phyloP scores from a whole-genome alignment of 208 protist genomes.

The Crithidia sp. region DNA sequence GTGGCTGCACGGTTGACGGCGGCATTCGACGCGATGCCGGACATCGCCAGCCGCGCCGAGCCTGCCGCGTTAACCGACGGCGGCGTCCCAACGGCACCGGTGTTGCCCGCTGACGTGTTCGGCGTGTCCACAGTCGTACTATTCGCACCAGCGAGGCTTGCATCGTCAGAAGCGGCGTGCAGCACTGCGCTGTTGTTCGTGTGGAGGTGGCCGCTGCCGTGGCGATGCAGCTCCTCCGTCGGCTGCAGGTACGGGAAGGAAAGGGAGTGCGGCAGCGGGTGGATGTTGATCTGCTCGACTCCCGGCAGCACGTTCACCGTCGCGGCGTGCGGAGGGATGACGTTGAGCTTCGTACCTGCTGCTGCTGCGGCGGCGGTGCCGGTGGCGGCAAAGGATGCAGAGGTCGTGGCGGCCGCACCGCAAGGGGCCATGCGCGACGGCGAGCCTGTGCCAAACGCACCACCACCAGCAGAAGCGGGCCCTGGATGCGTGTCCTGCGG shows the following conservation, averaged over 20 bases:
- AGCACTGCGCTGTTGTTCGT: no score
- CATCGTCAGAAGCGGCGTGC: no score
- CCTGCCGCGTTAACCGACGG: slow-evolving; percentile 9
- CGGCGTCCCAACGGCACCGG: not conserved
- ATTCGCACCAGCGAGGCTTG: no score
- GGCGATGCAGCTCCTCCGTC: not conserved
- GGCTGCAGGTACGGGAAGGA: not conserved
- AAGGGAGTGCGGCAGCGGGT: not conserved
- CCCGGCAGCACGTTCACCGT: not conserved
- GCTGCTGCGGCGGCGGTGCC: not conserved
- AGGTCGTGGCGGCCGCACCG: not conserved
- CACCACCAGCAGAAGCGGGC: not conserved
- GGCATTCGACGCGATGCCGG: slow-evolving; percentile 14
- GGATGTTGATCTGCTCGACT: not conserved
- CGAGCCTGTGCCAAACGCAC: not conserved
- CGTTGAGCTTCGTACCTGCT: not conserved
- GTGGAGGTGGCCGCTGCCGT: not conserved
- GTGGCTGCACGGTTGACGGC: slow-evolving; percentile 4
- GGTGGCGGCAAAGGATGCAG: not conserved
- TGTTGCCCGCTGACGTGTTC: slow-evolving; percentile 2
- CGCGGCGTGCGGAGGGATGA: not conserved
- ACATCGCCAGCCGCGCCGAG: not conserved
- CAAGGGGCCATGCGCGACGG: not conserved
- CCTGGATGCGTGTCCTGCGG: slow-evolving; percentile 31
- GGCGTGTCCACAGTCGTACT: not conserved